Base-by-base conservation (phyloP, 257 asterid species). In the Echium plantagineum region DNA sequence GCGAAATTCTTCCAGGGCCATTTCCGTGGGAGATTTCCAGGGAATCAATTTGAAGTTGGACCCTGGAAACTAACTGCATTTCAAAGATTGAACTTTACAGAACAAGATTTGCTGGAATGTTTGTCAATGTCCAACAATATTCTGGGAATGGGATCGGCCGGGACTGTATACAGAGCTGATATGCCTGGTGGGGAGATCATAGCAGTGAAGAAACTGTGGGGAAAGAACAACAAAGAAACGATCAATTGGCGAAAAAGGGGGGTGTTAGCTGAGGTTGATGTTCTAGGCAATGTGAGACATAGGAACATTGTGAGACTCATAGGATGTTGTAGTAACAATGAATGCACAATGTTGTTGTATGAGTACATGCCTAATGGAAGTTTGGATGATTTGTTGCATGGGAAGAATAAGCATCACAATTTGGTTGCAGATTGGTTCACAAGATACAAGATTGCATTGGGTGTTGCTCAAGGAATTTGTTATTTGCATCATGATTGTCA, bases 301-400 rank as follows among this genome's bases (percentile, higher is more conserved):
- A 79, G 97, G 0, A 91, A 91, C 70, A 91, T 91, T 1, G 95
- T 91, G 28, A 55, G 97, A 21, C 22, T 89, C 38, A 52, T 89
- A 9, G 97, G 97, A 2, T 86, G 95, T 66, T 86, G 94, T 47
- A 79, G 77, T 53, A 86, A 82, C 70, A 74, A 74, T 3, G 76
- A 68, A 59, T 75, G 86, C 7, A 84, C 97, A 0, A 85, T 89
- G 97, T 52, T 90, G 75, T 52, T 90, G 55, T 90, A 90, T 18
- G 97, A 90, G 69, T 90, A 85, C 82, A 90, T 87, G 98, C 95
- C 94, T 3, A 87, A 90, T 10, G 98, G 98, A 57, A 90, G 94
- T 66, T 54, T 90, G 15, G 91, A 86, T 22, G 91, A 89, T 38
- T 57, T 89, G 55, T 69, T 89, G 69, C 97, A 89, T 67, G 94